These are phyloP conservation scores for Pseudozyma pruni DNA, from an alignment of 1,284 basidiomycete genomes.

Conservation along the genomic window DNA sequence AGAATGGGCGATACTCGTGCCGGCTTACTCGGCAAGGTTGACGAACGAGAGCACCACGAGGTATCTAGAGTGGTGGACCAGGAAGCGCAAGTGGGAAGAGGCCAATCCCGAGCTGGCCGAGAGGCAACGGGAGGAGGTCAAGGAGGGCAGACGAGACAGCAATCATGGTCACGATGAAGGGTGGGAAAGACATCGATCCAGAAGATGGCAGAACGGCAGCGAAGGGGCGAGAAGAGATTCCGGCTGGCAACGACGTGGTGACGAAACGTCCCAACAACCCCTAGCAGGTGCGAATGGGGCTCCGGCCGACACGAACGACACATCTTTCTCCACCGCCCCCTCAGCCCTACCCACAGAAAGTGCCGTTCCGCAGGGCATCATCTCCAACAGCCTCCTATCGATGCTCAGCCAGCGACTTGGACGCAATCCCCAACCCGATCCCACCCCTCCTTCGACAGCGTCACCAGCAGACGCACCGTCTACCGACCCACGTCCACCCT, in stretches of 20 bases:
- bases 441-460: background rate
- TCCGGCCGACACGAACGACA: too few species aligned
- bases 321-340: too few species aligned
- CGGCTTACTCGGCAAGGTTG: slow-evolving; percentile 25
- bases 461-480: background rate
- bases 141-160: background rate
- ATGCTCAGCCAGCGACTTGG: slow-evolving; percentile 18
- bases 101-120: slow-evolving; percentile 22
- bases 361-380: slow-evolving; percentile 1
- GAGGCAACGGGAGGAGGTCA: background rate
- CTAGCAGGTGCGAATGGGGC: too few species aligned
- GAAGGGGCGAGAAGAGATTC: too few species aligned
- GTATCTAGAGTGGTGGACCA: slow-evolving; percentile 40
- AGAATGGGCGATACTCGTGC: slow-evolving; percentile 25
- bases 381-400: slow-evolving; percentile 15
- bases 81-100: slow-evolving; percentile 34
- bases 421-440: background rate
- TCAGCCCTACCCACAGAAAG: background rate
- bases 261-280: background rate
- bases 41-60: slow-evolving; percentile 38
- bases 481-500: background rate
- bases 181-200: background rate
- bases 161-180: background rate
- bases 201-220: too few species aligned
- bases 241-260: background rate